Conservation (phyloP, 805 yeast genomes). For the Kuraishia hungarica region DNA sequence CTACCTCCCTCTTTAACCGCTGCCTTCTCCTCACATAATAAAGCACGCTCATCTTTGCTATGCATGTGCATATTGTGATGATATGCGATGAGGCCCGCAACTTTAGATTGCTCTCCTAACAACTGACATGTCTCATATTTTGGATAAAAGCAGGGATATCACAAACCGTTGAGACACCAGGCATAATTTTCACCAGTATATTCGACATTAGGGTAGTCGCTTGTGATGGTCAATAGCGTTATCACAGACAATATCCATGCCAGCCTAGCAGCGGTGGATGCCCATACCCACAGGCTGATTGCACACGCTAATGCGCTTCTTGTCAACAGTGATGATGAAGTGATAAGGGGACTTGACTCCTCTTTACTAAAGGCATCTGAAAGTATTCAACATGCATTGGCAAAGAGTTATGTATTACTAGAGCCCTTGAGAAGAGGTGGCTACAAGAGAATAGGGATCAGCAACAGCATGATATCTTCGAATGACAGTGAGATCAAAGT, state of each 20-base stretch:
- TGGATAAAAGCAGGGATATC: too few relatives aligned
- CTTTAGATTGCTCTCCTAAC: not conserved
- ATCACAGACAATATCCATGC: slow-evolving; percentile 1
- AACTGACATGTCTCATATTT: not conserved
- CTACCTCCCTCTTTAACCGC: too few relatives aligned
- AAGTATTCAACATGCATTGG: not conserved
- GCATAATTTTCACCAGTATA: too few relatives aligned
- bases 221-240: slow-evolving; percentile 1
- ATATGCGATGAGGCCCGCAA: not conserved
- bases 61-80: not conserved
- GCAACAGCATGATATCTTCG: not conserved
- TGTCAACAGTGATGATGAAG: not conserved
- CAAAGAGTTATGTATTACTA: not conserved
- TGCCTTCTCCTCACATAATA: too few relatives aligned
- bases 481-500: not conserved
- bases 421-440: not conserved
- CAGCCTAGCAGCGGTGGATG: not conserved
- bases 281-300: not conserved
- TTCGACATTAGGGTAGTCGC: too few relatives aligned
- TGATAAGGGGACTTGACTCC: not conserved
- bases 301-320: not conserved
- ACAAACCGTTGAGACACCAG: too few relatives aligned
- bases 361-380: not conserved
- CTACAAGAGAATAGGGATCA: not conserved
- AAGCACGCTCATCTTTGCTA: too few relatives aligned